These are phyloP conservation scores for Cydonia oblonga DNA, from an alignment of 331 rosid genomes.

Conservation along the genomic window DNA sequence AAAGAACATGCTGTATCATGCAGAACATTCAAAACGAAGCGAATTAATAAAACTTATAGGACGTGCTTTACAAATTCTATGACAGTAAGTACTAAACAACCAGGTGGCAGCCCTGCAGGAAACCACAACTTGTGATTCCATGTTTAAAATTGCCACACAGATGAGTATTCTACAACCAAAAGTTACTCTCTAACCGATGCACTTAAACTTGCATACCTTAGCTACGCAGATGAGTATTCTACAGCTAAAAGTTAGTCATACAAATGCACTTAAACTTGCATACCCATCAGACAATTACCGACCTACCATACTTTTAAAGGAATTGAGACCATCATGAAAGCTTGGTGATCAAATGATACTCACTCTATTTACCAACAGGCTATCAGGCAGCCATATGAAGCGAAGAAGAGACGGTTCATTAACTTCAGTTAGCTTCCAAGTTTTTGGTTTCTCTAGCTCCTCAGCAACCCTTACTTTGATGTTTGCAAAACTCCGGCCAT, in stretches of 20 bases:
- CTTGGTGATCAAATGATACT: neutral
- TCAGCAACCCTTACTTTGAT: neutral
- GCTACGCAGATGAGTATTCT: neutral
- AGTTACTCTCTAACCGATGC: neutral
- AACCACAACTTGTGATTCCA: neutral
- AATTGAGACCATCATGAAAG: no score
- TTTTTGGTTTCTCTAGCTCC: neutral
- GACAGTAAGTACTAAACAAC: neutral
- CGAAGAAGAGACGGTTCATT: slow-evolving; percentile 10
- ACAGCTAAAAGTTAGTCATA: neutral
- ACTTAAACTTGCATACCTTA: neutral
- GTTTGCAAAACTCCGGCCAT: neutral
- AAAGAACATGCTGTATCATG: neutral
- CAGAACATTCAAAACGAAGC: neutral
- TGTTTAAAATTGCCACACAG: neutral
- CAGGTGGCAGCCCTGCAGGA: neutral
- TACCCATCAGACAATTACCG: neutral
- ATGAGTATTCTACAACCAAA: neutral
- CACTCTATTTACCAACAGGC: slow-evolving; percentile 1
- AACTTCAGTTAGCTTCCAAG: slow-evolving; percentile 10
- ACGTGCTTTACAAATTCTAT: neutral
- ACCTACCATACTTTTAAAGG: no score
- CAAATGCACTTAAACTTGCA: neutral
- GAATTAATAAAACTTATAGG: neutral
- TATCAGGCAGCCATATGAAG: slow-evolving; percentile 4